These are phyloP conservation scores for Leccinum arenicola DNA, from an alignment of 768 basidiomycete genomes.

Conservation along the genomic window DNA sequence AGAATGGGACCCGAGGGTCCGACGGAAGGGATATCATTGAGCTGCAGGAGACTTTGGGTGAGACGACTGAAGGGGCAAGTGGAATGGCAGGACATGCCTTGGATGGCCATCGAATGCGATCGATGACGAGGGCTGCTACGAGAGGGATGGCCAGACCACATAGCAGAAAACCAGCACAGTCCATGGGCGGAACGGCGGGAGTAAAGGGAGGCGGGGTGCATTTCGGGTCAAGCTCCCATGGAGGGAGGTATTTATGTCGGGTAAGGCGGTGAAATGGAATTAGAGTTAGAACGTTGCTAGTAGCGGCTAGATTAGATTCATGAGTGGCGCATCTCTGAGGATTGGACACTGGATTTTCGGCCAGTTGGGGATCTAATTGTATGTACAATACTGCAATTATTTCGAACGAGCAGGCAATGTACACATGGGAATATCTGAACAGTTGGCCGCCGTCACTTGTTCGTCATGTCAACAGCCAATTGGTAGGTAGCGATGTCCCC, in stretches of 20 bases:
- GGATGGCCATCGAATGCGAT: slow-evolving; percentile 23
- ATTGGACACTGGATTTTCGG: slow-evolving; percentile 11
- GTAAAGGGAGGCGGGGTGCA: slow-evolving; percentile 24
- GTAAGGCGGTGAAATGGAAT: slow-evolving; percentile 23
- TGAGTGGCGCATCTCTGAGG: slow-evolving; percentile 19
- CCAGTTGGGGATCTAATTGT: not conserved
- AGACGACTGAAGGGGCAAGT: not conserved
- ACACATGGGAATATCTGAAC: not conserved
- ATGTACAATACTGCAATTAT: not conserved
- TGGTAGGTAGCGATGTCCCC: slow-evolving; percentile 2
- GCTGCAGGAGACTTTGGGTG: slow-evolving; percentile 15
- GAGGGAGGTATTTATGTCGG: slow-evolving; percentile 32
- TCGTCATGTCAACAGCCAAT: slow-evolving; percentile 23
- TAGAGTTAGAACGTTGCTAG: slow-evolving; percentile 29
- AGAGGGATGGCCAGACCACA: slow-evolving; percentile 20
- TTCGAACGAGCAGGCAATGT: slow-evolving; percentile 7
- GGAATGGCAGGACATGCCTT: slow-evolving; percentile 18
- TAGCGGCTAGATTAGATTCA: slow-evolving; percentile 29
- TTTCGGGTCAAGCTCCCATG: slow-evolving; percentile 25
- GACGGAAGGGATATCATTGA: slow-evolving; percentile 33
- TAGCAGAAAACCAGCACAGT: slow-evolving; percentile 20
- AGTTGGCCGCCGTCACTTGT: not conserved
- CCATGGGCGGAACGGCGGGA: slow-evolving; percentile 27
- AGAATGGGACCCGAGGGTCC: slow-evolving; percentile 34
- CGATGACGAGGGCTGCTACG: slow-evolving; percentile 9